phyloP scores from a whole-genome alignment of 495 filamentous ascomycete genomes.

The Chaetomium cochliodes region DNA sequence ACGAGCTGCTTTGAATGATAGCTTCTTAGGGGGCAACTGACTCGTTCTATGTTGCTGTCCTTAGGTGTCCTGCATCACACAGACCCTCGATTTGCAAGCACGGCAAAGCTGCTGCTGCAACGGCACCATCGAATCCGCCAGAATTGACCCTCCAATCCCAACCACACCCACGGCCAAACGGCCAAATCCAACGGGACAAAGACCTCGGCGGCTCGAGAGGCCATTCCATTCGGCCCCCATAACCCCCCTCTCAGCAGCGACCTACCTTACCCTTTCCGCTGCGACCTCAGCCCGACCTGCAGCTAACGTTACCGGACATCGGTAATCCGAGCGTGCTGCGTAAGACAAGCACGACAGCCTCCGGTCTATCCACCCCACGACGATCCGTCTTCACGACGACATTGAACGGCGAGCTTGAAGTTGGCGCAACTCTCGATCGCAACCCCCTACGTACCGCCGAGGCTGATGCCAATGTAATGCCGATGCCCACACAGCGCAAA shows the following conservation, averaged over 20 bases:
- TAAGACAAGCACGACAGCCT: conserved; percentile 10
- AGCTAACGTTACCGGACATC: conserved; percentile 12
- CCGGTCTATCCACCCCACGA: conserved; percentile 1
- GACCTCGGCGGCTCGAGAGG: conserved; percentile 32
- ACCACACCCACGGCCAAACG: conserved; percentile 14
- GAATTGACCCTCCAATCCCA: conserved; percentile 1
- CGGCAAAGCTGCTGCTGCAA: background rate
- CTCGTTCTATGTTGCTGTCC: background rate
- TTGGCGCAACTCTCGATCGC: conserved; percentile 11
- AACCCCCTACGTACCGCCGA: background rate
- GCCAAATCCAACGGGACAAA: conserved; percentile 23
- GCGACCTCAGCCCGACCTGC: conserved; percentile 26
- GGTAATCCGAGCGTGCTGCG: conserved; percentile 6
- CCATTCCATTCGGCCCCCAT: conserved; percentile 31
- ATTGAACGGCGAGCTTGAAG: background rate
- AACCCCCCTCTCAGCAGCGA: conserved; percentile 10
- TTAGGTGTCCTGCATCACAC: background rate
- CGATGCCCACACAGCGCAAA: conserved; percentile 15
- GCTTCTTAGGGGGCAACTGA: conserved; percentile 6
- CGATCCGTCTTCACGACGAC: conserved; percentile 12
- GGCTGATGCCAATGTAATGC: conserved; percentile 25
- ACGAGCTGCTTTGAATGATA: background rate
- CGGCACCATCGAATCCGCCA: background rate
- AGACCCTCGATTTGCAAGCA: background rate
- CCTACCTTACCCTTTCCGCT: background rate